Conservation (phyloP, 108 stramenopile genomes). For the Nannochloropsis oceanica region DNA sequence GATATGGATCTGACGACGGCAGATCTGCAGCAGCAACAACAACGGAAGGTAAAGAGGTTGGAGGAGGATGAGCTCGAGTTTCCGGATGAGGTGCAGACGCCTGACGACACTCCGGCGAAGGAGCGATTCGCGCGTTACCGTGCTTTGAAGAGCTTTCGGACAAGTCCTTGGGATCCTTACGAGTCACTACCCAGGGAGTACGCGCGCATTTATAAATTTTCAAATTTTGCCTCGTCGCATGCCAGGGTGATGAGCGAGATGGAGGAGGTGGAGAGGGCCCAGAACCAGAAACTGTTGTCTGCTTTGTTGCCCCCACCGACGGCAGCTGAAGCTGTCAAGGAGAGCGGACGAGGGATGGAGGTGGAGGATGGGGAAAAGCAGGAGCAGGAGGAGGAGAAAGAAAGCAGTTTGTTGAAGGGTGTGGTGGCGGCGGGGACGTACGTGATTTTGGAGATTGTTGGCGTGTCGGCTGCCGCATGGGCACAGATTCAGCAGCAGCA, state of each 20-base stretch:
- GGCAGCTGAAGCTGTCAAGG: neutral
- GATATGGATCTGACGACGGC: conserved; percentile 15
- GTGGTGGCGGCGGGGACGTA: conserved; percentile 69
- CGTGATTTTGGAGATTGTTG: conserved; percentile 60
- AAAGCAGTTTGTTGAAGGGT: conserved; percentile 8
- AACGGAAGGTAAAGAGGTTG: conserved; percentile 14
- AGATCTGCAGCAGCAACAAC: neutral
- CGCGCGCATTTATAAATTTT: conserved; percentile 76
- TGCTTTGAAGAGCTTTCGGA: conserved; percentile 75
- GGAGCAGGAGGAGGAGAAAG: neutral
- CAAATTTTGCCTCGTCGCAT: conserved; percentile 68
- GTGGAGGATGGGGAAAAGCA: neutral
- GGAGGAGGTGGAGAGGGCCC: conserved; percentile 46
- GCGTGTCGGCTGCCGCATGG: conserved; percentile 40
- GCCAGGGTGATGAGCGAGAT: conserved; percentile 53
- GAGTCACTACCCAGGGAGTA: conserved; percentile 91
- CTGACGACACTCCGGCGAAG: conserved; percentile 62
- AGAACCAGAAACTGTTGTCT: neutral
- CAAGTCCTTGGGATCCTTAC: conserved; percentile 84
- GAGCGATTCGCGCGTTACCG: conserved; percentile 92
- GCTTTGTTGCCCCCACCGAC: neutral
- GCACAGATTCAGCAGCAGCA: conserved; percentile 20
- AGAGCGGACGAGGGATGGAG: neutral
- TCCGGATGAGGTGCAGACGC: conserved; percentile 91
- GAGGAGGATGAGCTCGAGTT: conserved; percentile 73